Conservation (phyloP, 495 filamentous ascomycete genomes). For the Penicillium lividum region DNA sequence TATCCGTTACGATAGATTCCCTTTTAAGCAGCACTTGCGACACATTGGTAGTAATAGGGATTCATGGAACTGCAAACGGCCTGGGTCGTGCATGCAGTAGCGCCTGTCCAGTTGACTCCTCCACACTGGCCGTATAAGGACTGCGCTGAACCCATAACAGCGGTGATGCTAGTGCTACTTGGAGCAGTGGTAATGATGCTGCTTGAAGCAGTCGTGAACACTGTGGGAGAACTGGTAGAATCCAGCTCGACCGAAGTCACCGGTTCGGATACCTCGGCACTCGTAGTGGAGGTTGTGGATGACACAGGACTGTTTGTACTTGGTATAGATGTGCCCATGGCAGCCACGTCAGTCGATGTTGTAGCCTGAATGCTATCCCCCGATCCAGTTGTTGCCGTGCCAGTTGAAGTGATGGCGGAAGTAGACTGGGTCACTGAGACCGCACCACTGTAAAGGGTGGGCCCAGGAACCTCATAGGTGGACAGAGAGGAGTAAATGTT, state of each 20-base stretch:
- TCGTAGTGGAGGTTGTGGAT: not conserved
- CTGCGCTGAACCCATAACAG: slow-evolving; percentile 22
- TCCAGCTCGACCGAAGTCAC: not conserved
- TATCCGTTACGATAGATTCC: not conserved
- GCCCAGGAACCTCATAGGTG: slow-evolving; percentile 53
- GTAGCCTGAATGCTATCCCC: slow-evolving; percentile 10
- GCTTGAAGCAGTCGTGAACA: not conserved
- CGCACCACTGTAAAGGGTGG: slow-evolving; percentile 39
- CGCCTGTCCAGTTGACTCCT: slow-evolving; percentile 46
- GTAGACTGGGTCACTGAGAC: slow-evolving; percentile 25
- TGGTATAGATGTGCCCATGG: slow-evolving; percentile 5
- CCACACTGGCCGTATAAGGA: slow-evolving; percentile 51
- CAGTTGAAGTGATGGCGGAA: slow-evolving; percentile 28
- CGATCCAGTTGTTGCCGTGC: slow-evolving; percentile 23
- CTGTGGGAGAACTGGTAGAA: not conserved
- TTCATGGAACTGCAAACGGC: slow-evolving; percentile 46
- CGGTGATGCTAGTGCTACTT: not conserved
- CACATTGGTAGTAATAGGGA: slow-evolving; percentile 54
- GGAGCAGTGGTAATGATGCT: not conserved
- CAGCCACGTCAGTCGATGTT: slow-evolving; percentile 8
- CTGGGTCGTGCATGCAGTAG: slow-evolving; percentile 44
- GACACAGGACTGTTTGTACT: slow-evolving; percentile 2
- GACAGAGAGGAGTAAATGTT: slow-evolving; percentile 56
- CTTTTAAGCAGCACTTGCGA: slow-evolving; percentile 25
- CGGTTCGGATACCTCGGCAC: not conserved